These are phyloP conservation scores for Neoconidiobolus thromboides DNA, from an alignment of 371 early-diverging fungal genomes.

Conservation along the genomic window DNA sequence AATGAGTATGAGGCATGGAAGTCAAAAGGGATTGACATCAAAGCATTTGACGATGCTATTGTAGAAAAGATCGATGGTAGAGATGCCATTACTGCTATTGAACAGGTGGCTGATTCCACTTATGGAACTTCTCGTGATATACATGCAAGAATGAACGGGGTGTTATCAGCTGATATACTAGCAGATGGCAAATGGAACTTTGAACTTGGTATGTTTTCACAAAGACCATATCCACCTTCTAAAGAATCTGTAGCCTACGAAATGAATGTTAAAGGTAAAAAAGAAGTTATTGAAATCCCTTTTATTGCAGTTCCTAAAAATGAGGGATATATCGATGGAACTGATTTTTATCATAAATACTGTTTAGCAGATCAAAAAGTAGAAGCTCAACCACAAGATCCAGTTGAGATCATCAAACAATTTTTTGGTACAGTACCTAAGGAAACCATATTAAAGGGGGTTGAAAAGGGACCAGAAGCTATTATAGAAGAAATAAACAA, in stretches of 20 bases:
- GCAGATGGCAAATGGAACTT: not conserved
- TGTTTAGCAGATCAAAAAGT: not conserved
- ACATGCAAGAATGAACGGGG: not conserved
- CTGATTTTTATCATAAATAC: not conserved
- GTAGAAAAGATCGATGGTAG: not conserved
- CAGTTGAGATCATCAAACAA: too few species aligned
- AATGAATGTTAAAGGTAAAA: not conserved
- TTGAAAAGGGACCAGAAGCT: not conserved
- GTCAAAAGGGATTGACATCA: not conserved
- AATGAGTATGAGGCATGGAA: not conserved
- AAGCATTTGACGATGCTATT: not conserved
- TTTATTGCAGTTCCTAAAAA: not conserved
- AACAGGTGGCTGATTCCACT: not conserved
- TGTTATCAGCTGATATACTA: not conserved
- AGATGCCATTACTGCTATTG: not conserved
- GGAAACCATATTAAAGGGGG: not conserved
- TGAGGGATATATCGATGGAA: not conserved
- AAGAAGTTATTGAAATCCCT: not conserved
- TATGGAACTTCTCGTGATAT: not conserved
- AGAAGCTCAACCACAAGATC: not conserved
- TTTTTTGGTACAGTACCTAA: not conserved
- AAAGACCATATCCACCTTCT: not conserved
- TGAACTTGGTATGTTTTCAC: not conserved
- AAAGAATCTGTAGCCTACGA: not conserved
- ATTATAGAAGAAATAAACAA: too few species aligned